phyloP scores from a whole-genome alignment of 2,329 filamentous ascomycete species.

The Colletotrichum sp. region DNA sequence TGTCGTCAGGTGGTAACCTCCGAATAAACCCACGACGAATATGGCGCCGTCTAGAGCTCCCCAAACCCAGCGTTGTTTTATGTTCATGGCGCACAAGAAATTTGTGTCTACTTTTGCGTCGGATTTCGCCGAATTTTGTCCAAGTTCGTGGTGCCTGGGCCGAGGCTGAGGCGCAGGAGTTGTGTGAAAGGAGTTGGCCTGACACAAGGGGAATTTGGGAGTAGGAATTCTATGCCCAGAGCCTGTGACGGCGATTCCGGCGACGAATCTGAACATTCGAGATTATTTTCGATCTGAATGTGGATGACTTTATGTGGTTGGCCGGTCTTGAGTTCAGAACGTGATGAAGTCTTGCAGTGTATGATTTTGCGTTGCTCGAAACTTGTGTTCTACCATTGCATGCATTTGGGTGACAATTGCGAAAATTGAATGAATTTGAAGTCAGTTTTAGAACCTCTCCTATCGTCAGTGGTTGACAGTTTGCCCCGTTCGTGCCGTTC shows the following conservation, averaged over 20 bases:
- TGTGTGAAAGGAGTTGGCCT: rapidly evolving
- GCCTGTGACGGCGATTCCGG: too few species aligned
- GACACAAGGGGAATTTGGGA: rapidly evolving
- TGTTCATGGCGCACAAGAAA: not conserved
- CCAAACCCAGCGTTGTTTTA: not conserved
- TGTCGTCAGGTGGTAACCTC: not conserved
- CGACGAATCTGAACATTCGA: not conserved
- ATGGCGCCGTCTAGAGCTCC: not conserved
- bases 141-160: not conserved
- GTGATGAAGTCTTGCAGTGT: not conserved
- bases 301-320: not conserved
- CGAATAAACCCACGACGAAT: not conserved
- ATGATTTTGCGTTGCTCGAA: too few species aligned
- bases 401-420: too few species aligned
- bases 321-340: not conserved
- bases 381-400: too few species aligned
- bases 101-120: rapidly evolving
- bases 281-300: rapidly evolving
- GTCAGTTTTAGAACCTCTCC: not conserved
- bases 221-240: too few species aligned
- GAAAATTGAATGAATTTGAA: too few species aligned
- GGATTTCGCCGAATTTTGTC: rapidly evolving
- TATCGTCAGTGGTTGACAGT: rapidly evolving
- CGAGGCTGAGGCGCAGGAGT: not conserved
- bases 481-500: not conserved